phyloP scores from a whole-genome alignment of 192 early-diverging fungal species.

The Coemansia sp. region DNA sequence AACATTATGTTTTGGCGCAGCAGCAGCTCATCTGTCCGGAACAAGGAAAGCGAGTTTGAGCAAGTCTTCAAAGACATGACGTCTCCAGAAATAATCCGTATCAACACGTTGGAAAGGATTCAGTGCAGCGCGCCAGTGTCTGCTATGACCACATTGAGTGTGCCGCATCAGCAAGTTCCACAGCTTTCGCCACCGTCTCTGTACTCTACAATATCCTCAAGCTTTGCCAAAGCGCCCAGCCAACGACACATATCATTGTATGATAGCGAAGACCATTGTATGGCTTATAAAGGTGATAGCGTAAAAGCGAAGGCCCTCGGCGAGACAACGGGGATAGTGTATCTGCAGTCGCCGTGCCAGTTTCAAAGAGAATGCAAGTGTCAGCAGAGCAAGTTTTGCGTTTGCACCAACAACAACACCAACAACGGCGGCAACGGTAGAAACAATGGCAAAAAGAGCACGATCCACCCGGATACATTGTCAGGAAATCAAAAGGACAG shows the following conservation, averaged over 20 bases:
- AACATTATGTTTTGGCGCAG: slow-evolving; percentile 16
- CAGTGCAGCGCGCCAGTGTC: not conserved
- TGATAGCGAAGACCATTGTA: not conserved
- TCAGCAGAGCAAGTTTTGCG: not conserved
- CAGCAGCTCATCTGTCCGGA: slow-evolving; percentile 8
- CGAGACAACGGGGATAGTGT: slow-evolving; percentile 4
- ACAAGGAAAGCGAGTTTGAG: slow-evolving; percentile 1
- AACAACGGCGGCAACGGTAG: not conserved
- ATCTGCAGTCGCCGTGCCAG: slow-evolving; percentile 6
- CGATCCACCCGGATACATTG: not conserved
- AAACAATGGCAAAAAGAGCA: not conserved
- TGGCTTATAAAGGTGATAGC: not conserved
- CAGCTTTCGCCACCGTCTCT: not conserved
- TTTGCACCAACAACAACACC: not conserved
- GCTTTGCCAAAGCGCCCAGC: not conserved
- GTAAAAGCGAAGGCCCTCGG: not conserved
- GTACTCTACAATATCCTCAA: not conserved
- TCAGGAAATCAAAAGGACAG: no score
- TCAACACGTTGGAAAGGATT: slow-evolving; percentile 13
- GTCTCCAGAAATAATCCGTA: slow-evolving; percentile 43
- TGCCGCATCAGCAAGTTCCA: not conserved
- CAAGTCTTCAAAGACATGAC: slow-evolving; percentile 32
- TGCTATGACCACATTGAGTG: not conserved
- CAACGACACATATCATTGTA: not conserved
- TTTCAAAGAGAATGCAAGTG: not conserved